These are phyloP conservation scores for Syzygium syzygioides DNA, from an alignment of 441 rosid genomes.

Conservation along the genomic window DNA sequence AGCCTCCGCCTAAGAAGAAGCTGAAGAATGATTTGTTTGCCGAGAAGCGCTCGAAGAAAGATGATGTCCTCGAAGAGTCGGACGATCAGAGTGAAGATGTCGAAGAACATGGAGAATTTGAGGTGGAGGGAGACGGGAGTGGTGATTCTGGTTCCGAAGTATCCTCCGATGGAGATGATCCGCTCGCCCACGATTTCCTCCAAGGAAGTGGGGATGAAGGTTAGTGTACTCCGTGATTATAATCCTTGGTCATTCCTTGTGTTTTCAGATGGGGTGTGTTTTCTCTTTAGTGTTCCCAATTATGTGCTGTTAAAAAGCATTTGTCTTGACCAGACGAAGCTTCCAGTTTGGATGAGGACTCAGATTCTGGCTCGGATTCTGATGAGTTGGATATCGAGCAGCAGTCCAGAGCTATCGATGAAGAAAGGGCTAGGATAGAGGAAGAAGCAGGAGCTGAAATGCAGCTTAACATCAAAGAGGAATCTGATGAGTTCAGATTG, in stretches of 20 bases:
- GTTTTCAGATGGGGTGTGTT: neutral
- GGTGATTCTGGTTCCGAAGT: slow-evolving; percentile 60
- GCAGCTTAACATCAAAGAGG: slow-evolving; percentile 65
- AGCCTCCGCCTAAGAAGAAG: slow-evolving; percentile 45
- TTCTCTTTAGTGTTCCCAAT: neutral
- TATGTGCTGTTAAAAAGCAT: neutral
- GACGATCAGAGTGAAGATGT: slow-evolving; percentile 30
- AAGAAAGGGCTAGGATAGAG: slow-evolving; percentile 36
- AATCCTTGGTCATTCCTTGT: neutral
- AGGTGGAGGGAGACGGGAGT: slow-evolving; percentile 15
- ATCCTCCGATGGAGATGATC: slow-evolving; percentile 55
- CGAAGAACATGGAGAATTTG: slow-evolving; percentile 22
- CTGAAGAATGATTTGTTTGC: slow-evolving; percentile 32
- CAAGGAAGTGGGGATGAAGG: slow-evolving; percentile 60
- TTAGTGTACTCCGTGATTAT: neutral
- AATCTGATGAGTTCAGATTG: slow-evolving; percentile 78
- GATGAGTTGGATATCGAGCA: slow-evolving; percentile 61
- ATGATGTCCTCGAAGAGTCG: slow-evolving; percentile 33
- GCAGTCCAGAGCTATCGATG: slow-evolving; percentile 56
- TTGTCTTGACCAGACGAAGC: slow-evolving; percentile 21
- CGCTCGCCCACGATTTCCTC: slow-evolving; percentile 56
- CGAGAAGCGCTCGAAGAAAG: slow-evolving; percentile 29
- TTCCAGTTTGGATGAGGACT: slow-evolving; percentile 22
- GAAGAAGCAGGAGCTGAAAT: slow-evolving; percentile 63
- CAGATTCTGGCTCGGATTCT: slow-evolving; percentile 33